These are phyloP conservation scores for Urostyla sp. DNA, from an alignment of 73 alveolate species.

Conservation along the genomic window DNA sequence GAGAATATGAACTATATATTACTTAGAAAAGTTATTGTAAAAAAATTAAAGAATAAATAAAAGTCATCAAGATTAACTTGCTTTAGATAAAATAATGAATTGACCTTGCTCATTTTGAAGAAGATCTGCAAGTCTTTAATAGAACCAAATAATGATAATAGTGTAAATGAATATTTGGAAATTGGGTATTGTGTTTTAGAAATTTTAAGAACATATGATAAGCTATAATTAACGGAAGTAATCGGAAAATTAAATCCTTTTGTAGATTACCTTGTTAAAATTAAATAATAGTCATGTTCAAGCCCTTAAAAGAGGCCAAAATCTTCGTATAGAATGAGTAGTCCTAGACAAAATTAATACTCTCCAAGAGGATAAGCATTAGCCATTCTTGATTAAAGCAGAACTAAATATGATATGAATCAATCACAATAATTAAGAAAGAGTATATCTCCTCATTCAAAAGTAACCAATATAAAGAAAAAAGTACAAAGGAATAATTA, in stretches of 20 bases:
- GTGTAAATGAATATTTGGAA: slow-evolving; percentile 13
- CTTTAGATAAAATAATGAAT: slow-evolving; percentile 33
- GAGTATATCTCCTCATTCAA: too few species aligned
- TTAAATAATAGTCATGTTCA: not conserved
- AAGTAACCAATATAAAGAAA: too few species aligned
- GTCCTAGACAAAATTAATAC: not conserved
- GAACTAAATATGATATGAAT: too few species aligned
- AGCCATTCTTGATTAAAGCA: too few species aligned
- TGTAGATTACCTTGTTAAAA: too few species aligned
- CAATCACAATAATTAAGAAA: too few species aligned
- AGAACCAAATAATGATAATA: too few species aligned
- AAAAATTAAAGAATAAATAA: slow-evolving; percentile 20
- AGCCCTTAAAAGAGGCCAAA: slow-evolving; percentile 38
- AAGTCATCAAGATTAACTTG: slow-evolving; percentile 27
- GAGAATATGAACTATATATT: slow-evolving; percentile 19
- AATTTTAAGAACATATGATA: slow-evolving; percentile 14
- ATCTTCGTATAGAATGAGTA: not conserved
- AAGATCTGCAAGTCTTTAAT: slow-evolving; percentile 15
- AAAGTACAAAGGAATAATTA: too few species aligned
- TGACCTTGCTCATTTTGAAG: not conserved
- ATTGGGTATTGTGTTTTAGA: slow-evolving; percentile 7
- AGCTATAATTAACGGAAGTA: too few species aligned
- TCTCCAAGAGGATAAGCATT: too few species aligned
- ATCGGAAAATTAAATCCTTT: too few species aligned
- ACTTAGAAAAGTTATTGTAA: slow-evolving; percentile 24